Evolutionary conservation across 805 yeast genomes (phyloP), one percentile per base, ranked within the genome.

Genomic region (Torulaspora gathmanii): DNA sequence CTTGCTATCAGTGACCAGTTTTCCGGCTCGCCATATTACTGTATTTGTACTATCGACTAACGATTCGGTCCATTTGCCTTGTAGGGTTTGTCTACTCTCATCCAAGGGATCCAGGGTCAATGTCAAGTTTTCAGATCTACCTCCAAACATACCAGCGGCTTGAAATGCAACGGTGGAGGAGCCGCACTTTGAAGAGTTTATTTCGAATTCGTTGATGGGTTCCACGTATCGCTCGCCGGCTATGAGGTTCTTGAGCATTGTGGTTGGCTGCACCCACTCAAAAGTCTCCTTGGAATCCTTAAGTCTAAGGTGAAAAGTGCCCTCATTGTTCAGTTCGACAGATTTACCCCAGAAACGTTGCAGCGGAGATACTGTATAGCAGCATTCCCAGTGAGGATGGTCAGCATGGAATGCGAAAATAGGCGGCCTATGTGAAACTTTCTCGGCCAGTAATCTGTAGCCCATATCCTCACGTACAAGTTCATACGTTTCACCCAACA

Each of bases 331-430:
- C 46, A 93, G 69, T 62, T 93, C 98, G 6, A 86, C 80, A 22
- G 90, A 82, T 67, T 91, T 93, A 40, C 98, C 97, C 95, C 97
- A 91, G 57, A 87, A 86, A 63, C 89, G 88, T 57, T 90, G 96
- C 17, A 77, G 76, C 0, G 96, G 95, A 20, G 79, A 69, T 3
- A 85, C 75, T n/a, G 79, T 71, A 52, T 79, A 82, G 30, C 73
- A 71, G 33, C 80, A 61, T 40, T 77, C 79, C 98, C 98, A 93
- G 19, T 74, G 67, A 6, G 68, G 63, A 19, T 86, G 73, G 46
- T 91, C 96, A 4, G 80, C 86, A 61, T 79, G 82, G 17, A 83
- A 71, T 1, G 97, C 96, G 69, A 89, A 80, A 2, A 90, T 78
- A 31, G 61, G 68, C 2, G 99, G 99, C 45, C 86, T 78, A 58